These are phyloP conservation scores for Eimeria acervulina DNA, from an alignment of 169 alveolate genomes.

Conservation along the genomic window DNA sequence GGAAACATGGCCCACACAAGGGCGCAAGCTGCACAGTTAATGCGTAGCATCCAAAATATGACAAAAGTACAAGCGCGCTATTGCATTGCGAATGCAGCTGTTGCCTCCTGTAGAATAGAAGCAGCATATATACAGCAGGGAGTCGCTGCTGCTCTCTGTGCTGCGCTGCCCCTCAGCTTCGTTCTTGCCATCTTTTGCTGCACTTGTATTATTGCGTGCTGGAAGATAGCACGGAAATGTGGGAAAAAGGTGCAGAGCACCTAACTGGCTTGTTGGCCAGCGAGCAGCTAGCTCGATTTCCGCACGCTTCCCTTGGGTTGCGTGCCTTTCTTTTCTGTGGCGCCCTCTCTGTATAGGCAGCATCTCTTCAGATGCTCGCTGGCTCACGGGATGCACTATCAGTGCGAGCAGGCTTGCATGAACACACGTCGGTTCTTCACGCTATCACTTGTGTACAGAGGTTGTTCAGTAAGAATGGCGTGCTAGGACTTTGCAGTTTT, in stretches of 20 bases:
- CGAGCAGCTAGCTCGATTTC: neutral
- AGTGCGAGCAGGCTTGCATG: neutral
- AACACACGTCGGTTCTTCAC: neutral
- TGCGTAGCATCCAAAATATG: neutral
- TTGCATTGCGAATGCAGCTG: neutral
- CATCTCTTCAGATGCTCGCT: neutral
- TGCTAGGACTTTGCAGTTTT: neutral
- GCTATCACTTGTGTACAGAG: neutral
- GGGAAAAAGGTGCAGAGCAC: conserved; percentile 8
- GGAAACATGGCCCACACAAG: neutral
- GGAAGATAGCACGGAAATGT: neutral
- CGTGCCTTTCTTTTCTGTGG: neutral
- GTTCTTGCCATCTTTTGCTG: neutral
- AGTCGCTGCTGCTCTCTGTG: conserved; percentile 31
- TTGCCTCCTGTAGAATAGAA: conserved; percentile 27
- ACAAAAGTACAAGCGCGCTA: neutral
- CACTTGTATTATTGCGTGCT: conserved; percentile 7
- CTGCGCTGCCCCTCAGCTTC: conserved; percentile 33
- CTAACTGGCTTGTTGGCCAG: neutral
- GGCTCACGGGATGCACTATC: neutral
- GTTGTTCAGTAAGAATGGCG: neutral
- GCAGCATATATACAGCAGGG: neutral
- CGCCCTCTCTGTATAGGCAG: neutral
- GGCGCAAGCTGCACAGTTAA: neutral
- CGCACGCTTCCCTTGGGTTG: neutral